A percentile compares a stretch with the other conserved stretches of the same genome.
Evolutionary conservation across 2,329 filamentous ascomycete species (phyloP).

Genomic region (Ustulina deusta): DNA sequence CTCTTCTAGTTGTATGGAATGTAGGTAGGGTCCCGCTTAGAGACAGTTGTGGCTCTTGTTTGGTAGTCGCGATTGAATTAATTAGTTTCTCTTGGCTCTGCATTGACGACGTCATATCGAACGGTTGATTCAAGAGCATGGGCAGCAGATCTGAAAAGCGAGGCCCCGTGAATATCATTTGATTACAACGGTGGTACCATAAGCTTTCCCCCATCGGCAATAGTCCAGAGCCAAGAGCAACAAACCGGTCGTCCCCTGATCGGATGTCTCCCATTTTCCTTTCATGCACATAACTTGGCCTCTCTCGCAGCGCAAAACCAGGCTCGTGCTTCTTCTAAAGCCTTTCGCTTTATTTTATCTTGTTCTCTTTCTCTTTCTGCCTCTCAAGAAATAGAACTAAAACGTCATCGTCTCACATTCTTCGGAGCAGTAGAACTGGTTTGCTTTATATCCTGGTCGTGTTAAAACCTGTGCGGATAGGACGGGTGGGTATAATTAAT

Average conservation of each 20-base stretch:
- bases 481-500: conserved; percentile 18
- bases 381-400: background rate
- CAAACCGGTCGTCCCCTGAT: background rate
- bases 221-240: background rate
- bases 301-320: background rate
- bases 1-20: too few species aligned
- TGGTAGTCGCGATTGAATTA: background rate
- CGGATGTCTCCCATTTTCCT: background rate
- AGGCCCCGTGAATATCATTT: conserved; percentile 22
- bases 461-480: conserved; percentile 9
- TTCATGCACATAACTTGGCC: background rate
- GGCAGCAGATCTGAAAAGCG: background rate
- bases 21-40: too few species aligned
- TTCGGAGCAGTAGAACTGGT: background rate
- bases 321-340: background rate
- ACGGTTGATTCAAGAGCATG: background rate
- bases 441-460: conserved; percentile 19
- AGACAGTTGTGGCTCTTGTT: too few species aligned
- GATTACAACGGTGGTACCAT: conserved; percentile 36
- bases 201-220: conserved; percentile 5
- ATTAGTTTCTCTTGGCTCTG: conserved; percentile 19
- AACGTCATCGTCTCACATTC: conserved; percentile 6
- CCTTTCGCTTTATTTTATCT: background rate
- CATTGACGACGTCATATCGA: background rate
- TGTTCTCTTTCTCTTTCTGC: background rate